Base-by-base conservation (phyloP, 805 yeast genomes). In the Myxozyma udenii region DNA sequence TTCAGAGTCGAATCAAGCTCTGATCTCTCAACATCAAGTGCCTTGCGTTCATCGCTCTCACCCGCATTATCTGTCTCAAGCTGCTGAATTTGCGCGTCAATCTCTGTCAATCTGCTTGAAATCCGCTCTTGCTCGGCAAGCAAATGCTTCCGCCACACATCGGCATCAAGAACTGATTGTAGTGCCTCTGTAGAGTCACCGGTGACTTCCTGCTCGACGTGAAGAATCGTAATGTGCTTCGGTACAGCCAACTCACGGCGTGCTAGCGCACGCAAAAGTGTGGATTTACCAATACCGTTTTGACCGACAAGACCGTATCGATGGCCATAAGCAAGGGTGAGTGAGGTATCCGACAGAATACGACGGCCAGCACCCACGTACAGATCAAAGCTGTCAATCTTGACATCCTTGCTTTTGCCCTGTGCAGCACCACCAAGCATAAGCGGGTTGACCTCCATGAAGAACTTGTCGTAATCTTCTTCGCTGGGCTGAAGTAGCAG, bases 281-380 rank as follows among this genome's bases (percentile, higher is more conserved):
- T 93, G 40, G 98, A 90, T 70, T 93, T 93, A 83, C 99, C 99
- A 62, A 93, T 90, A 91, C 99, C 99, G 74, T 93, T 93, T 68
- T 90, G 95, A 70, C 99, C 99, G 40, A 93, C 96, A 47, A 93
- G 73, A 80, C 98, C 99, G 63, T 93, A 93, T 68, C 98, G 81
- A 69, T 86, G 88, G 49, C 98, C 98, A 67, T 84, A 84, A 25
- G 96, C 83, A 58, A 93, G 77, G 0, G 96, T 83, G 60, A 93
- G 78, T 22, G 89, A 78, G 24, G 98, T 84, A 68, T 90, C 95
- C 40, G 91, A 81, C 58, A 93, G 76, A 48, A 93, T 91, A 71
- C 98, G 81, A 70, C 86, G 84, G 57, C 97, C 98, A 52, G 87
- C 95, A 54, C 98, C 98, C 54, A 93, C 97, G 65, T 89, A 89